Evolutionary conservation across 2,329 filamentous ascomycete genomes (phyloP).

Genomic region (Colletotrichum salicis): DNA sequence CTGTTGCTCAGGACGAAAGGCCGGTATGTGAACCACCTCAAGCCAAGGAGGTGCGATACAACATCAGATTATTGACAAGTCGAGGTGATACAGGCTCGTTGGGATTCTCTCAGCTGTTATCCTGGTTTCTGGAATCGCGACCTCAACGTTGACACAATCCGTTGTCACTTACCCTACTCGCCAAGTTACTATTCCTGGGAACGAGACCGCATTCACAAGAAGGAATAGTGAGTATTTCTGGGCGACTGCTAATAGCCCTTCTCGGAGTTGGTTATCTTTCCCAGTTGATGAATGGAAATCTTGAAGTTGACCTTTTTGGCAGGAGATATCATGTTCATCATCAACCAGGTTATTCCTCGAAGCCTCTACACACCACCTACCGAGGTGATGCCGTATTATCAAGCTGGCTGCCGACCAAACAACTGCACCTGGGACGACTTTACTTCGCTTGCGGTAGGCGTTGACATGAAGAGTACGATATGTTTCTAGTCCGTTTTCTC

Average conservation of each 20-base stretch:
- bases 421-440: slow-evolving; percentile 25
- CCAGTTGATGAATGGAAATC: no score
- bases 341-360: slow-evolving; percentile 10
- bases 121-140: slow-evolving; percentile 32
- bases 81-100: neutral
- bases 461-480: slow-evolving; percentile 15
- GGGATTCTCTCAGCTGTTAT: slow-evolving; percentile 23
- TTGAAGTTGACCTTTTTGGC: neutral
- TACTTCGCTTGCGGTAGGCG: slow-evolving; percentile 15
- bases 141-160: slow-evolving; percentile 35
- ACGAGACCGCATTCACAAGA: neutral
- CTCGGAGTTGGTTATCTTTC: neutral
- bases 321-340: slow-evolving; percentile 20
- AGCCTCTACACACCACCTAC: slow-evolving; percentile 6
- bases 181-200: neutral
- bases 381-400: slow-evolving; percentile 5
- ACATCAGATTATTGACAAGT: neutral
- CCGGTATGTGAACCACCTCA: neutral
- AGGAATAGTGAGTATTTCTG: slow-evolving; percentile 7
- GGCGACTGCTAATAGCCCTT: slow-evolving; percentile 9
- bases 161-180: slow-evolving; percentile 27
- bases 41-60: neutral
- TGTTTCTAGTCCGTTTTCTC: accelerated
- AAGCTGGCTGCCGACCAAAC: slow-evolving; percentile 9
- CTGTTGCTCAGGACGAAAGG: slow-evolving; percentile 22